Base-by-base conservation (phyloP, 495 filamentous ascomycete species). In the Glonium stellatum region DNA sequence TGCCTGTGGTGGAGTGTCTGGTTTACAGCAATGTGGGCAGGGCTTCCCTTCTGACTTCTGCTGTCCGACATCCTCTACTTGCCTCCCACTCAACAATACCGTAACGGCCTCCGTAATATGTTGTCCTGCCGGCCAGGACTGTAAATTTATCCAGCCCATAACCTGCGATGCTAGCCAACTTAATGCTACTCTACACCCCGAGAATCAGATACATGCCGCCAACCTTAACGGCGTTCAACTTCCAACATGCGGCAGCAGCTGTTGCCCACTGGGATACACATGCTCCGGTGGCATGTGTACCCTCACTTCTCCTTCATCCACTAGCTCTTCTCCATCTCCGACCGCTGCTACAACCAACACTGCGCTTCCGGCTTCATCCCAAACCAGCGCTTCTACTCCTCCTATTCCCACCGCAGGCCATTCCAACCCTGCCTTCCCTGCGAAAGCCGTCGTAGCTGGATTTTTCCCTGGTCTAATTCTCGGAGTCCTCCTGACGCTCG, bases 251-350 rank as follows among this genome's bases (percentile, higher is more conserved):
- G 71, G 68, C 1, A 41, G 70, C 10, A 73, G 70, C 9, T 95
- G 89, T 72, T 89, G 86, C 71, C 91, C 91, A 0, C 84, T 87
- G 65, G 91, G 90, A 19, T 95, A 88, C 68, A 78, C 72, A 15
- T 96, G 91, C 74, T 69, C 74, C 23, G 72, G 73, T 23, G 68
- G 74, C 53, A 72, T 61, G 27, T 73, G 79, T 35, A 22, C 70
- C 37, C 54, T 71, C n/a, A 64, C 76, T n/a, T 64, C 65, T 8
- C 34, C 58, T 35, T 37, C 53, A 13, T 18, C 34, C 19, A 47
- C 13, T 54, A 52, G 41, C 56, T 54, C 13, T 57, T 54, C 46
- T 56, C 50, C 68, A 63, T 64, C 63, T 4, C 58, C 59, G 59
- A 69, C 67, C 59, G 63, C 54, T 55, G 70, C 57, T 61, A 67